Percentiles rank a stretch among this genome's conserved stretches.
phyloP scores from a whole-genome alignment of 2,329 filamentous ascomycete genomes.

The Colletotrichum aenigma region DNA sequence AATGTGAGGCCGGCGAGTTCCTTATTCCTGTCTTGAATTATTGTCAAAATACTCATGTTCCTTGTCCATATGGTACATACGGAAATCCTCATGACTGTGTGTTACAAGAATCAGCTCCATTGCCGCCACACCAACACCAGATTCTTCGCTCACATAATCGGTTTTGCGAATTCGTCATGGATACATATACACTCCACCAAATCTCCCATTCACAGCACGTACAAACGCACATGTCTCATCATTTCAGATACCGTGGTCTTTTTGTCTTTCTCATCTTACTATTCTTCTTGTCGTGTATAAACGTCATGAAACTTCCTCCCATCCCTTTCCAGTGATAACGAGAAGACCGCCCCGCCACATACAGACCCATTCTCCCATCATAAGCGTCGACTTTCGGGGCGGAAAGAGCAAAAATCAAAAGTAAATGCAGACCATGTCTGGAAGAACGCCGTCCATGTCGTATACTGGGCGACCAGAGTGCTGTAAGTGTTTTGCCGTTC shows the following conservation, averaged over 20 bases:
- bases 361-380: not conserved
- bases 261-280: not conserved
- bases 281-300: not conserved
- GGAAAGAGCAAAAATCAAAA: not conserved
- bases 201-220: not conserved
- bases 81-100: too few relatives aligned
- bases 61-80: rapidly evolving
- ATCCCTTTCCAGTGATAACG: not conserved
- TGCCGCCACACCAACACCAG: not conserved
- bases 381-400: not conserved
- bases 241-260: not conserved
- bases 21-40: rapidly evolving
- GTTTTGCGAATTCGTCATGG: not conserved
- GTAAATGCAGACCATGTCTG: not conserved
- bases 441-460: not conserved
- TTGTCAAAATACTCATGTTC: too few relatives aligned
- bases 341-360: not conserved
- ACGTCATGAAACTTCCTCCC: not conserved
- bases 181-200: not conserved
- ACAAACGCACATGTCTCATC: not conserved
- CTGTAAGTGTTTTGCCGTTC: not conserved
- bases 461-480: not conserved
- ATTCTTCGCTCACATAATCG: not conserved
- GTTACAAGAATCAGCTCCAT: not conserved
- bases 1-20: rapidly evolving